phyloP scores from a whole-genome alignment of 768 basidiomycete species.

The Lactifluus echinatus region DNA sequence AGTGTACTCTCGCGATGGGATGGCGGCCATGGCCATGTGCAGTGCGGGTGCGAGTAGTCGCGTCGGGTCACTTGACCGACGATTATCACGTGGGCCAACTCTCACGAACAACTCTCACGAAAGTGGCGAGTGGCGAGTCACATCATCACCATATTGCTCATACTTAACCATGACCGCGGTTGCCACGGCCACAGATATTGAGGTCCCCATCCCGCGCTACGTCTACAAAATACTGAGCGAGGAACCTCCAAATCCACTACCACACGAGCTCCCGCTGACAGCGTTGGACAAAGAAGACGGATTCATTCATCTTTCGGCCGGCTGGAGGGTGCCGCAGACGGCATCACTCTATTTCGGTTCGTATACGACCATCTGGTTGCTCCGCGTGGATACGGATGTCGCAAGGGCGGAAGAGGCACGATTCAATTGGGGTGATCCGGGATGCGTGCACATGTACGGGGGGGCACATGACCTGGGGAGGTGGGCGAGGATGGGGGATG shows the following conservation, averaged over 20 bases:
- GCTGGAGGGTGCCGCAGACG: slow-evolving; percentile 31
- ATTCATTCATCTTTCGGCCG: slow-evolving; percentile 41
- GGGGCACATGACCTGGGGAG: neutral
- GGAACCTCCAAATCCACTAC: slow-evolving; percentile 24
- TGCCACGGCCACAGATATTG: neutral
- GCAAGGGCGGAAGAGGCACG: slow-evolving; percentile 19
- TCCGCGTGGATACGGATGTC: slow-evolving; percentile 23
- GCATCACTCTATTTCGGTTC: slow-evolving; percentile 33
- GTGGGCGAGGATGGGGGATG: slow-evolving; percentile 14
- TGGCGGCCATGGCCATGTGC: slow-evolving; percentile 8
- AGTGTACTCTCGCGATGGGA: slow-evolving; percentile 30
- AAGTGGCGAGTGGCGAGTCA: too few species aligned
- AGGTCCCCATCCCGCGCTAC: slow-evolving; percentile 22
- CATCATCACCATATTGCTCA: too few species aligned
- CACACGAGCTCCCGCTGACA: slow-evolving; percentile 14
- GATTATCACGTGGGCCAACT: too few species aligned
- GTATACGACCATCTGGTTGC: slow-evolving; percentile 23
- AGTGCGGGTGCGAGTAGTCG: too few species aligned
- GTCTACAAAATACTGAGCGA: slow-evolving; percentile 34
- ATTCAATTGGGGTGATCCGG: slow-evolving; percentile 25
- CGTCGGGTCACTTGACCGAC: too few species aligned
- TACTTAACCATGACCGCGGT: neutral
- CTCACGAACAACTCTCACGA: too few species aligned
- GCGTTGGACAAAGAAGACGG: slow-evolving; percentile 32
- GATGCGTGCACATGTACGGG: slow-evolving; percentile 19